Conservation (phyloP, 106 monocot species). For the Dendrobium catenatum region DNA sequence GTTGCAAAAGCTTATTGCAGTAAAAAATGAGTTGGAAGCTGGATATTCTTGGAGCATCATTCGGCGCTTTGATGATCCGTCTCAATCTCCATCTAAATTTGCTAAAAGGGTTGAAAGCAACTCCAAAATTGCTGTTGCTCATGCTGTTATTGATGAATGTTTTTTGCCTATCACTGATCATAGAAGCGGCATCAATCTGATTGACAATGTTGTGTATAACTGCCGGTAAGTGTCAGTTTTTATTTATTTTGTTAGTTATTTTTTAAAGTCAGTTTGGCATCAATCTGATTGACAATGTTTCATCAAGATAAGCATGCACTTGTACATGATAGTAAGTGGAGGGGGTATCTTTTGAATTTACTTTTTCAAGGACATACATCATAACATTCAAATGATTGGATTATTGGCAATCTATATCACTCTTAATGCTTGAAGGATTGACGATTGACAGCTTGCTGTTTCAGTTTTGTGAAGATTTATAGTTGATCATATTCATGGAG, state of each 20-base stretch:
- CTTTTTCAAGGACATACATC: not conserved
- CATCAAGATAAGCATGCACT: too few relatives aligned
- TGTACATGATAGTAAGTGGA: too few relatives aligned
- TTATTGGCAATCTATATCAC: not conserved
- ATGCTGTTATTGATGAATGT: conserved; percentile 77
- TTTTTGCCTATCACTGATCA: conserved; percentile 76
- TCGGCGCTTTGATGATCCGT: conserved; percentile 38
- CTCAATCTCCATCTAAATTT: conserved; percentile 9
- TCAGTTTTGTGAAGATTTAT: too few relatives aligned
- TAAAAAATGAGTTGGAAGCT: conserved; percentile 60
- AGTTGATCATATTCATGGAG: too few relatives aligned
- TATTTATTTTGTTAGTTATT: not conserved
- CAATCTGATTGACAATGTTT: not conserved
- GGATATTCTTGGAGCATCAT: conserved; percentile 78
- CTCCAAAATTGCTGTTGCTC: conserved; percentile 78
- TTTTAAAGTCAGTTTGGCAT: not conserved
- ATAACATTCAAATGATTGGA: not conserved
- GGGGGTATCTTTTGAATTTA: not conserved
- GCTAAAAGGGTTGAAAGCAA: conserved; percentile 58
- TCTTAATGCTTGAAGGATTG: not conserved
- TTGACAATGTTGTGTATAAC: conserved; percentile 74
- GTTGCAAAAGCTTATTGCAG: conserved; percentile 56
- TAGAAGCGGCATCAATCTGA: conserved; percentile 78
- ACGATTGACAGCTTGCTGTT: too few relatives aligned
- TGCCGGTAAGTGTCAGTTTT: conserved; percentile 46